Percentiles rank a stretch among this genome's conserved stretches.
Conservation (phyloP, 2,329 filamentous ascomycete genomes). For the Arthroderma sp. region DNA sequence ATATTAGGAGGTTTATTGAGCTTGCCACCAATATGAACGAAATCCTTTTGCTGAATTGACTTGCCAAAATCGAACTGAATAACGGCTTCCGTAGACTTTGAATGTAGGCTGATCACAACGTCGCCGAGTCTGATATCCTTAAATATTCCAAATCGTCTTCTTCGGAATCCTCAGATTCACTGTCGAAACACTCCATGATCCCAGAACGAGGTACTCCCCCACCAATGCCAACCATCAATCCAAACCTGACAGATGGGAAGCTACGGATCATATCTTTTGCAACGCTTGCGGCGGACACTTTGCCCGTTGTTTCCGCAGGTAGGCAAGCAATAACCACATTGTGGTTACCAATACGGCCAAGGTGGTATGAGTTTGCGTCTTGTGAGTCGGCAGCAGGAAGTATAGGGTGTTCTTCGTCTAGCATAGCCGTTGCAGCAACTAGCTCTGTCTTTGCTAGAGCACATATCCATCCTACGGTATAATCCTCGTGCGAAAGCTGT, state of each 20-base stretch:
- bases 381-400: neutral
- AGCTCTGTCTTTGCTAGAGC: constrained; percentile 4
- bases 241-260: constrained; percentile 24
- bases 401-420: constrained; percentile 1
- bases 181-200: no score
- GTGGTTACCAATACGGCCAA: constrained; percentile 11
- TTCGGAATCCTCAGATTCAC: no score
- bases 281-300: constrained; percentile 21
- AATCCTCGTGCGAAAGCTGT: neutral
- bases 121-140: constrained; percentile 15
- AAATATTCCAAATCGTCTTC: neutral
- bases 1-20: constrained; percentile 9
- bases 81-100: constrained; percentile 1
- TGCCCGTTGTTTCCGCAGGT: constrained; percentile 23
- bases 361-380: constrained; percentile 12
- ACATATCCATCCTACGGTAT: constrained; percentile 9
- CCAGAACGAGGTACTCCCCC: constrained; percentile 10
- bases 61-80: constrained; percentile 12
- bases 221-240: constrained; percentile 15
- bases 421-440: constrained; percentile 2
- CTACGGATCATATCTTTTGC: constrained; percentile 22
- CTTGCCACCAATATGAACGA: constrained; percentile 1
- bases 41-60: constrained; percentile 1
- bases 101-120: constrained; percentile 8
- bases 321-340: constrained; percentile 18